Evolutionary conservation across 2,329 filamentous ascomycete species (phyloP), one percentile per base, ranked within the genome.

Genomic region (Drechmeria coniospora): DNA sequence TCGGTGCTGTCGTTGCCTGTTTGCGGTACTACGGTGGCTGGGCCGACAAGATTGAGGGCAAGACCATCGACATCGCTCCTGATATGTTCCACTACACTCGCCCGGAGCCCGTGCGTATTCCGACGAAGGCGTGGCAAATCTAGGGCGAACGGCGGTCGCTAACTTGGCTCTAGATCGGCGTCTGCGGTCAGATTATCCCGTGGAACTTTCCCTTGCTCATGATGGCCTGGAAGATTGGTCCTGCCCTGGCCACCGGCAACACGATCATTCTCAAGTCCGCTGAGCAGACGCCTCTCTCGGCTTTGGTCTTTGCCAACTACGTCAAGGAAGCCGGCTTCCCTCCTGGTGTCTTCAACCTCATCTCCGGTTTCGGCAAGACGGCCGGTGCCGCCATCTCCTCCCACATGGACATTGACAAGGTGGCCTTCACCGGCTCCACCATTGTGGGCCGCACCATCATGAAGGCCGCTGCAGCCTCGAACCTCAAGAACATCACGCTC

Each of bases 41-140:
- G 75, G 80, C 83, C 45, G 84, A 93, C 65, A 93, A 92, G 74
- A 76, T 90, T 40, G 67, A 75, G 55, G 83, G 84, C 55, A 83
- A 86, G 65, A 82, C 83, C 31, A 74, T 90, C 39, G 80, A 92
- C 45, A 79, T 82, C 41, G 61, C 68, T 45, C 68, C 71, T 32
- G 75, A 80, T 39, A 82, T 76, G 54, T 83, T 92, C 61, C 77
- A 81, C 61, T 92, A 90, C 62, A 84, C 80, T 38, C 49, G 47
- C 45, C 70, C 73, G 40, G 81, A 92, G 65, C 80, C 83, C 8
- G 62, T 69, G 49, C 42, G 64, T 55, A 9, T 10, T 13, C n/a
- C n/a, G 5, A 21, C 20, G 6, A 5, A 6, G 9, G 20, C 20
- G 10, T 11, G 20, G 5, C 12, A n/a, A 6, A 6, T 5, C 20